phyloP scores from a whole-genome alignment of 371 early-diverging fungal species.

The Circinella minor region DNA sequence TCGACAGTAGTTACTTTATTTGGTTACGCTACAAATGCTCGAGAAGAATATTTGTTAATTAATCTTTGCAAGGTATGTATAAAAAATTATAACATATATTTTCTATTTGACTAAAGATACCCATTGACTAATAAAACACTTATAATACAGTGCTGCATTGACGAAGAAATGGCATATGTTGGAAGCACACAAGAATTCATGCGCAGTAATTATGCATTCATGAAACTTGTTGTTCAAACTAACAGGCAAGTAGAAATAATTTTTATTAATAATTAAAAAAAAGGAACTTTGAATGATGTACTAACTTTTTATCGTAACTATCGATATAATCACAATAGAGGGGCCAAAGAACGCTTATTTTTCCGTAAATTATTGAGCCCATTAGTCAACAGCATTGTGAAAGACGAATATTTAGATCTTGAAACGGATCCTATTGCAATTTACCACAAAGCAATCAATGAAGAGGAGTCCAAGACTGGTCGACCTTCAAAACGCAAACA shows the following conservation, averaged over 20 bases:
- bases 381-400: slow-evolving; percentile 76
- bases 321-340: slow-evolving; percentile 48
- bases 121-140: slow-evolving; percentile 33
- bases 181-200: slow-evolving; percentile 87
- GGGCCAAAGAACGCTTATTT: slow-evolving; percentile 94
- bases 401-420: slow-evolving; percentile 80
- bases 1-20: slow-evolving; percentile 92
- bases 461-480: slow-evolving; percentile 91
- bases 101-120: slow-evolving; percentile 34
- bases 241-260: slow-evolving; percentile 61
- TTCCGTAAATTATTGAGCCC: slow-evolving; percentile 86
- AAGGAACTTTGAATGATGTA: background rate
- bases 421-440: slow-evolving; percentile 93
- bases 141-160: slow-evolving; percentile 71
- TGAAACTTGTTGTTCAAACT: slow-evolving; percentile 93
- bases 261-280: background rate
- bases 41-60: slow-evolving; percentile 97
- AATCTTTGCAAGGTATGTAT: slow-evolving; percentile 84
- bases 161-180: slow-evolving; percentile 87
- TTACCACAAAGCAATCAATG: slow-evolving; percentile 84
- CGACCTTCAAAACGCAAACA: slow-evolving; percentile 76
- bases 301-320: no score
- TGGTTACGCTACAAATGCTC: slow-evolving; percentile 93
- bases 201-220: slow-evolving; percentile 93
- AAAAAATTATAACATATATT: slow-evolving; percentile 50